Evolutionary conservation across 2,329 filamentous ascomycete genomes (phyloP).

Genomic region (Penicillium sp.): DNA sequence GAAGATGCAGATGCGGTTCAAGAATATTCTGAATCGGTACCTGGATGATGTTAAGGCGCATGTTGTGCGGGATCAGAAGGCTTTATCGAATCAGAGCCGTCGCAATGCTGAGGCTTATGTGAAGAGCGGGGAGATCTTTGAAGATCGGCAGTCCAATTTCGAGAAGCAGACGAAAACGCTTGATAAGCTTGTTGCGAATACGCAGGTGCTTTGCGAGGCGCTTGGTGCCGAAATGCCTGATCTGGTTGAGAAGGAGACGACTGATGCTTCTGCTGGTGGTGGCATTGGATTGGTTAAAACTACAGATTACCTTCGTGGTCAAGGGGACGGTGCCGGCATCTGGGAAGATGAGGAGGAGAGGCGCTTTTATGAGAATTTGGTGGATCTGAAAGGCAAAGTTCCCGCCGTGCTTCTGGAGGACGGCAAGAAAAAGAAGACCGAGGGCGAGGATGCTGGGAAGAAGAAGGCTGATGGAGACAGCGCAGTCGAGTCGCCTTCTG

Average conservation of each 20-base stretch:
- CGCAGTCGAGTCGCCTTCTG: conserved; percentile 49
- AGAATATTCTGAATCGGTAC: conserved; percentile 81
- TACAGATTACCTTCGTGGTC: conserved; percentile 87
- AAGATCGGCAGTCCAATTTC: conserved; percentile 93
- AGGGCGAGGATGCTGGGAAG: conserved; percentile 78
- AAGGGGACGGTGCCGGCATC: conserved; percentile 88
- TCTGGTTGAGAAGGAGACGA: conserved; percentile 78
- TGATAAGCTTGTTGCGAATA: conserved; percentile 86
- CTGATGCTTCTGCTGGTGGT: conserved; percentile 67
- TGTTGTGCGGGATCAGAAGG: conserved; percentile 87
- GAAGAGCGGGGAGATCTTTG: conserved; percentile 97
- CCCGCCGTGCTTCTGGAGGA: conserved; percentile 93
- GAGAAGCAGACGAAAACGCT: conserved; percentile 92
- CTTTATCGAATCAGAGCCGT: conserved; percentile 80
- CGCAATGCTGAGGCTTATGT: conserved; percentile 98
- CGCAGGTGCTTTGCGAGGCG: conserved; percentile 86
- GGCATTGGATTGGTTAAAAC: conserved; percentile 93
- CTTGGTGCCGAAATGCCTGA: conserved; percentile 93
- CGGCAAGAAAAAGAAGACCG: conserved; percentile 87
- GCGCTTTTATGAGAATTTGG: conserved; percentile 95
- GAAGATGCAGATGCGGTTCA: conserved; percentile 84
- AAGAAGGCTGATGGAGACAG: conserved; percentile 67
- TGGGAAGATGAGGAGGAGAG: conserved; percentile 99
- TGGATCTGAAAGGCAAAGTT: conserved; percentile 94
- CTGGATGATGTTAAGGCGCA: conserved; percentile 92